These are phyloP conservation scores for Candida pseudoviswanathii DNA, from an alignment of 1,139 yeast genomes.

Conservation along the genomic window DNA sequence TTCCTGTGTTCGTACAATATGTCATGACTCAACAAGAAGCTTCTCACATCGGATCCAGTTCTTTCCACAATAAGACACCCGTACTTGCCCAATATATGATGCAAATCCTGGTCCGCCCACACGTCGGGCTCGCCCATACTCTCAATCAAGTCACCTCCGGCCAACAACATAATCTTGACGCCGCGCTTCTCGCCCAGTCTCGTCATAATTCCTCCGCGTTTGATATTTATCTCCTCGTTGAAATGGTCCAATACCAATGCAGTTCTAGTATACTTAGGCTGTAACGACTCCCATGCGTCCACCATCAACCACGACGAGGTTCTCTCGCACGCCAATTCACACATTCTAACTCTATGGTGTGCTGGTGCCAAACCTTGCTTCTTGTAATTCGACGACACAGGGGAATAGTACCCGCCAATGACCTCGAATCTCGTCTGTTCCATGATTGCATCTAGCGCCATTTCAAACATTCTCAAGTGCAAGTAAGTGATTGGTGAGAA, in stretches of 20 bases:
- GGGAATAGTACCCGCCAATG: conserved; percentile 96
- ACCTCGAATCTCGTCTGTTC: conserved; percentile 95
- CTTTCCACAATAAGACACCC: conserved; percentile 97
- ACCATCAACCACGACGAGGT: conserved; percentile 98
- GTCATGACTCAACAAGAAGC: conserved; percentile 88
- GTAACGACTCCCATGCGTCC: conserved; percentile 98
- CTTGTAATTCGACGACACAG: conserved; percentile 91
- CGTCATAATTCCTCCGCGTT: conserved; percentile 82
- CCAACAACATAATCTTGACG: conserved; percentile 91
- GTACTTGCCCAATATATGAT: conserved; percentile 91
- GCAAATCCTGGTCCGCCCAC: conserved; percentile 96
- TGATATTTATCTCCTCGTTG: conserved; percentile 90
- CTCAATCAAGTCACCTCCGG: conserved; percentile 97
- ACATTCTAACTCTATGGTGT: conserved; percentile 91
- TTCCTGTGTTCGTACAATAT: conserved; percentile 96
- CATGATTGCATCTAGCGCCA: conserved; percentile 93
- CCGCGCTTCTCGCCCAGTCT: conserved; percentile 78
- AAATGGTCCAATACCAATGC: conserved; percentile 96
- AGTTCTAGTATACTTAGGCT: conserved; percentile 87
- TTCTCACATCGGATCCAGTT: conserved; percentile 94
- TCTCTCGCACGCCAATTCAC: conserved; percentile 96
- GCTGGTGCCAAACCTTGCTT: conserved; percentile 93
- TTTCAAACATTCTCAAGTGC: conserved; percentile 95
- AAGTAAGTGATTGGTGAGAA: conserved; percentile 94
- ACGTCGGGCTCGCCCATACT: conserved; percentile 99